Percentiles rank a stretch among this genome's conserved stretches.
Conservation (phyloP, 768 basidiomycete genomes). For the Collybia sp. region DNA sequence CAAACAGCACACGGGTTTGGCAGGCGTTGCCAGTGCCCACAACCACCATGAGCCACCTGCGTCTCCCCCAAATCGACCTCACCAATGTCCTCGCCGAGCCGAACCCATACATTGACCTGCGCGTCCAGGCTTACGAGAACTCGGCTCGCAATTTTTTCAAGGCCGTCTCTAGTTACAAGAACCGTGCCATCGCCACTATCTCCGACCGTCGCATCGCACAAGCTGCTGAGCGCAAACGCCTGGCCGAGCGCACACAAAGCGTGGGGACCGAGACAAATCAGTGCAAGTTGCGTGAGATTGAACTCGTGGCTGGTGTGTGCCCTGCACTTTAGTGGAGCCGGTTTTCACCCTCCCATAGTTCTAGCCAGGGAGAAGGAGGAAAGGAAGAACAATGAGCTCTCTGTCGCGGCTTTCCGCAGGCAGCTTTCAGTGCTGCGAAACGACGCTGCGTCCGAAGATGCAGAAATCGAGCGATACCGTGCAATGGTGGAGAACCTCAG, state of each 20-base stretch:
- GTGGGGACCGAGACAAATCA: constrained; percentile 67
- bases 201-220: constrained; percentile 62
- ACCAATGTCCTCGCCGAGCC: constrained; percentile 46
- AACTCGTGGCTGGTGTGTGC: constrained; percentile 67
- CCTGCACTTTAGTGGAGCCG: not conserved
- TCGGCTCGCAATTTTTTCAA: constrained; percentile 71
- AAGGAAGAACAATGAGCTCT: constrained; percentile 62
- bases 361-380: constrained; percentile 71
- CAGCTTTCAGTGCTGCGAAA: constrained; percentile 65
- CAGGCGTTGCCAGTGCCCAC: not conserved
- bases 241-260: constrained; percentile 55
- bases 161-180: constrained; percentile 69
- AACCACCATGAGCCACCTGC: constrained; percentile 20
- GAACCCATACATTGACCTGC: constrained; percentile 61
- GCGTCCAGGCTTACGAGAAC: constrained; percentile 53
- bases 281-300: constrained; percentile 76
- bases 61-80: constrained; percentile 61
- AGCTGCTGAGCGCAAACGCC: constrained; percentile 54
- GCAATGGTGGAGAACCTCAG: constrained; percentile 55
- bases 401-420: constrained; percentile 54
- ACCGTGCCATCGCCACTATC: constrained; percentile 65
- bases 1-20: too few relatives aligned
- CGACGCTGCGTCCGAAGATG: constrained; percentile 50
- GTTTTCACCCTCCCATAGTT: constrained; percentile 27
- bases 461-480: constrained; percentile 71